These are phyloP conservation scores for Neurospora sp. DNA, from an alignment of 495 filamentous ascomycete species.

Conservation along the genomic window DNA sequence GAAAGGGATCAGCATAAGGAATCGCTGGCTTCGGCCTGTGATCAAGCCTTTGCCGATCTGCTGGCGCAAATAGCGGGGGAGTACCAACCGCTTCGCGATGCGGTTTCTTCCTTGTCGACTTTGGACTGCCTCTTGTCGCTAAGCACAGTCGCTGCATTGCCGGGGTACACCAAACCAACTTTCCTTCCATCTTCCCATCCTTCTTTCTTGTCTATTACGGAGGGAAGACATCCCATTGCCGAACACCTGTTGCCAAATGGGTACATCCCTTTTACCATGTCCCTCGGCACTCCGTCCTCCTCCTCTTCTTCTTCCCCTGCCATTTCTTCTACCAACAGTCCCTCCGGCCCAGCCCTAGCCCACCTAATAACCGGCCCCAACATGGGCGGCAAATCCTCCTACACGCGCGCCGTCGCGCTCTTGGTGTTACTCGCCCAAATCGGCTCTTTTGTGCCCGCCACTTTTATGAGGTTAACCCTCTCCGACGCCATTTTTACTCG, in stretches of 20 bases:
- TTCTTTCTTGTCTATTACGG: constrained; percentile 57
- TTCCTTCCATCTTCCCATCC: constrained; percentile 50
- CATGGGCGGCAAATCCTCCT: constrained; percentile 96
- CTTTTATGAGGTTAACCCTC: constrained; percentile 62
- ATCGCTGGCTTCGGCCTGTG: constrained; percentile 81
- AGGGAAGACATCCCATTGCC: constrained; percentile 90
- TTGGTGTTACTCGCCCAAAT: constrained; percentile 92
- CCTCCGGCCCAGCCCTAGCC: constrained; percentile 42
- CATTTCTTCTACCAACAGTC: neutral
- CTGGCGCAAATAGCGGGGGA: constrained; percentile 62
- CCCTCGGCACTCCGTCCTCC: constrained; percentile 44
- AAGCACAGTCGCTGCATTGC: constrained; percentile 69
- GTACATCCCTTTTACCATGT: constrained; percentile 88
- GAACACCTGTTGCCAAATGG: constrained; percentile 77
- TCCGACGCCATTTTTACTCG: constrained; percentile 89
- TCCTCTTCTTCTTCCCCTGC: constrained; percentile 5
- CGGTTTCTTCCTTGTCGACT: constrained; percentile 72
- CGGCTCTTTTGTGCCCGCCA: constrained; percentile 85
- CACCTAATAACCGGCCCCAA: constrained; percentile 93
- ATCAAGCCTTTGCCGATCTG: constrained; percentile 65
- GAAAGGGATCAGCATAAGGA: constrained; percentile 95
- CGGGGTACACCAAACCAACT: constrained; percentile 81
- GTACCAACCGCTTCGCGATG: constrained; percentile 85
- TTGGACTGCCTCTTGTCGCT: constrained; percentile 88
- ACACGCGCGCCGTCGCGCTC: constrained; percentile 84